Evolutionary conservation across 805 yeast genomes (phyloP).

Genomic region (Vanderwaltozyma tropicalis): DNA sequence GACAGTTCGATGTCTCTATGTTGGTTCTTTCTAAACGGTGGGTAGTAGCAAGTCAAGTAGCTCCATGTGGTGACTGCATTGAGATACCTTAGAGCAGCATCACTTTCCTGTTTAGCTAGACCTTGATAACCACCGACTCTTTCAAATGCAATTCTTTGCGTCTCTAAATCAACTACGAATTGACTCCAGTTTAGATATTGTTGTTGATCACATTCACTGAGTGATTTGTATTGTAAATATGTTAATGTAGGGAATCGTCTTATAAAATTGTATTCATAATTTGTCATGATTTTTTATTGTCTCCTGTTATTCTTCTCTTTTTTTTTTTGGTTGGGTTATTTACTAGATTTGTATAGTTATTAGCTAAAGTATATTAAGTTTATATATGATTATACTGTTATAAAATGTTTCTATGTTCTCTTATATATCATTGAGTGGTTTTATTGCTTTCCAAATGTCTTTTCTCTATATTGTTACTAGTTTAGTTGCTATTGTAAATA

Average conservation of each 20-base stretch:
- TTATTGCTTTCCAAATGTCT: no score
- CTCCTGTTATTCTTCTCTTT: neutral
- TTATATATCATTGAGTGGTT: no score
- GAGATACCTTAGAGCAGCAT: neutral
- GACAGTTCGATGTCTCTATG: no score
- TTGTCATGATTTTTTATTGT: neutral
- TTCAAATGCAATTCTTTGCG: constrained; percentile 6
- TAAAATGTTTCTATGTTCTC: no score
- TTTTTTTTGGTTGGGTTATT: neutral
- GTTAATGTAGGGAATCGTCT: constrained; percentile 5
- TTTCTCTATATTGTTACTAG: no score
- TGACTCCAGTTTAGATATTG: constrained; percentile 12
- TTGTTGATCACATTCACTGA: constrained; percentile 5
- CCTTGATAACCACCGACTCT: constrained; percentile 9
- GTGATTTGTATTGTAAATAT: constrained; percentile 6
- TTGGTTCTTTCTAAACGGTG: no score
- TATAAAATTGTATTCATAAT: constrained; percentile 1
- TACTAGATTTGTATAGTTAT: no score
- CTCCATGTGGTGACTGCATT: neutral
- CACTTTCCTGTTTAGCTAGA: constrained; percentile 3
- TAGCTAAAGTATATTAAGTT: no score
- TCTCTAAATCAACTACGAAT: constrained; percentile 7
- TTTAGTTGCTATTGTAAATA: no score
- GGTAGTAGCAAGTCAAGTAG: neutral
- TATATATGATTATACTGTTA: no score